Evolutionary conservation across 2,329 filamentous ascomycete genomes (phyloP), one percentile per base, ranked within the genome.

Genomic region (Colletotrichum sp.): DNA sequence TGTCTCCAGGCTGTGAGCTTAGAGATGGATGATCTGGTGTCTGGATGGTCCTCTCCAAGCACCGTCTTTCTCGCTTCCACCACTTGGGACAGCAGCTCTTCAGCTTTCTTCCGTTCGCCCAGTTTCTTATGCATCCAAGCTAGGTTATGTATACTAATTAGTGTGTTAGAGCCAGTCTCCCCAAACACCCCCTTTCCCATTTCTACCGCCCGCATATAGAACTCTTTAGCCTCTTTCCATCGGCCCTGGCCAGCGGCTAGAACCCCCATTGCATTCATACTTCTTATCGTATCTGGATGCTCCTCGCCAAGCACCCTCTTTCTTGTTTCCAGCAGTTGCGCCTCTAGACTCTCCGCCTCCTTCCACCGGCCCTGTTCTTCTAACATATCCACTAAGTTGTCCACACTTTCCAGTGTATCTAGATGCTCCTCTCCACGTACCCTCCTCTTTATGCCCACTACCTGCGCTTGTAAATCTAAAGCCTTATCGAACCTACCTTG

Each of bases 121-220:
- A 44, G 0, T 0, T 2, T 6, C 18, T 10, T 44, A n/a, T n/a
- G 1, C 18, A 3, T 12, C 5, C 0, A 0, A 9, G 18, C 39
- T 44, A 44, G 9, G 18, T 44, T n/a, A 44, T 0, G 2, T 6
- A n/a, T 12, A 44, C 9, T 2, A 12, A 2, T n/a, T n/a, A 44
- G 18, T 12, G 18, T 44, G 18, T 12, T 0, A 2, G 39, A 12
- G 18, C 12, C 0, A 16, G 7, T 44, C 9, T 12, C 18, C 2
- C 65, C 30, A 18, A 74, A 12, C 55, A n/a, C 15, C 30, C 0
- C 39, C n/a, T 75, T 66, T 5, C 30, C 28, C 8, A 16, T 34
- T 44, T 44, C 5, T 44, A 44, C 3, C 39, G 9, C 39, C 9
- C 18, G 39, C 18, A n/a, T 44, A 12, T 0, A n/a, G 0, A 3